A percentile compares a stretch with the other conserved stretches of the same genome.
phyloP scores from a whole-genome alignment of 2,329 filamentous ascomycete species.

The Phyllosticta citriasiana region DNA sequence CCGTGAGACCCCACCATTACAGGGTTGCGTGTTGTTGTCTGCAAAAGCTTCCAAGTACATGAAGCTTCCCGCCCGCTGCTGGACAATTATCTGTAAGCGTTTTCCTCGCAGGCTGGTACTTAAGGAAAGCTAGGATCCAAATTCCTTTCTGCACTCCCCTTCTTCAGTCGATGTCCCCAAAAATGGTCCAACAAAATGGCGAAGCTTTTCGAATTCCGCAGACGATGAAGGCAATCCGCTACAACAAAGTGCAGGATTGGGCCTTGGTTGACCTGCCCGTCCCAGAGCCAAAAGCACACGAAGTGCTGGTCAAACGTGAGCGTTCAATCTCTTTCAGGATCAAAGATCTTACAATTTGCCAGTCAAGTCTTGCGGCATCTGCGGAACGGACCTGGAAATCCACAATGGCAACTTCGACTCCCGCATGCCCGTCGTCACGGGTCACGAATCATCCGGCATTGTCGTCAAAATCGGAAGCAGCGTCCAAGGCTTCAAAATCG shows the following conservation, averaged over 20 bases:
- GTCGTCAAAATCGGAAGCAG: slow-evolving; percentile 49
- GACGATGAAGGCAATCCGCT: slow-evolving; percentile 12
- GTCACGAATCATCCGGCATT: slow-evolving; percentile 59
- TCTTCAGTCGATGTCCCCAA: neutral
- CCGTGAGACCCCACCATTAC: neutral
- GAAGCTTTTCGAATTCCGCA: slow-evolving; percentile 1
- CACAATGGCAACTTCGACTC: slow-evolving; percentile 58
- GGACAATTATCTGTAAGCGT: neutral
- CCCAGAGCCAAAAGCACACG: slow-evolving; percentile 9
- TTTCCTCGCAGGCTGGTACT: neutral
- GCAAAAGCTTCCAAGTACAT: neutral
- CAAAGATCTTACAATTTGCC: neutral
- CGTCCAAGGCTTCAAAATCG: slow-evolving; percentile 47
- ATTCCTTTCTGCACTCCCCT: too few species aligned
- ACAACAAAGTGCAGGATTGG: slow-evolving; percentile 12
- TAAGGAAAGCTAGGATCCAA: neutral
- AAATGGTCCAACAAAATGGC: neutral
- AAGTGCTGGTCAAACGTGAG: slow-evolving; percentile 9
- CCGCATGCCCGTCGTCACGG: slow-evolving; percentile 20
- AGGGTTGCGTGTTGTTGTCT: neutral
- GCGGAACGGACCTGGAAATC: slow-evolving; percentile 39
- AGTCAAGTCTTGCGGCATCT: slow-evolving; percentile 13
- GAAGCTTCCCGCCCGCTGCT: neutral
- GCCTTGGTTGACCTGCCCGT: slow-evolving; percentile 11
- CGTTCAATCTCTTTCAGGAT: neutral